Conservation (phyloP, 2,329 filamentous ascomycete species). For the Lecanosticta acicola region DNA sequence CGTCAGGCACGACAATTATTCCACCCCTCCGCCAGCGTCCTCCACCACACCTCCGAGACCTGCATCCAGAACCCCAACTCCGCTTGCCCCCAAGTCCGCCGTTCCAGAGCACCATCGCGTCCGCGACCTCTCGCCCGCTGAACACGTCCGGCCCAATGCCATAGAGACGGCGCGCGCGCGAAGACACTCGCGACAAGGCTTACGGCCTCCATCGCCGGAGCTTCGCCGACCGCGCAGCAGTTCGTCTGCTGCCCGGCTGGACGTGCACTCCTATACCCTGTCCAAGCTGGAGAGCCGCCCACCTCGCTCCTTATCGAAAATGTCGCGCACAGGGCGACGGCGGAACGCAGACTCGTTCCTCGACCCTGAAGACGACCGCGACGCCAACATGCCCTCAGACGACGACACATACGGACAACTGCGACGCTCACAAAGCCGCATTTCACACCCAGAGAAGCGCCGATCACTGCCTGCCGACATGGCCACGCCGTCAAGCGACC, state of each 20-base stretch:
- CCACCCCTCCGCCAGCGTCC: background rate
- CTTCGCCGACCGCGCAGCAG: background rate
- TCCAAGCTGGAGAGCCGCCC: slow-evolving; percentile 2
- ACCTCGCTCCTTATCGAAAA: slow-evolving; percentile 1
- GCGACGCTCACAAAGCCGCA: background rate
- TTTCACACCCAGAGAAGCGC: slow-evolving; percentile 6
- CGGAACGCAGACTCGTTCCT: background rate
- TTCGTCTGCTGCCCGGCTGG: too few species aligned
- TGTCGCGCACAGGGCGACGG: background rate
- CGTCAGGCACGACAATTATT: too few species aligned
- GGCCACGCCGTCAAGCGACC: slow-evolving; percentile 6
- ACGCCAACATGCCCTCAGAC: background rate
- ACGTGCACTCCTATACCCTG: slow-evolving; percentile 5
- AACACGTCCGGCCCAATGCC: background rate
- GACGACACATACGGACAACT: background rate
- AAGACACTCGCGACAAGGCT: background rate
- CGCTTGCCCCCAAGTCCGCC: background rate
- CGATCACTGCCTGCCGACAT: slow-evolving; percentile 12
- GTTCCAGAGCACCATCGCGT: background rate
- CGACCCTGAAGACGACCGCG: background rate
- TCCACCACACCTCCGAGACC: background rate
- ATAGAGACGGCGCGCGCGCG: background rate
- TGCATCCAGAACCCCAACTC: background rate
- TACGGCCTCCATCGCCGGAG: background rate
- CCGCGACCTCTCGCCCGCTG: background rate